These are phyloP conservation scores for Barnettozyma hawaiiensis DNA, from an alignment of 1,139 yeast species.

Conservation along the genomic window DNA sequence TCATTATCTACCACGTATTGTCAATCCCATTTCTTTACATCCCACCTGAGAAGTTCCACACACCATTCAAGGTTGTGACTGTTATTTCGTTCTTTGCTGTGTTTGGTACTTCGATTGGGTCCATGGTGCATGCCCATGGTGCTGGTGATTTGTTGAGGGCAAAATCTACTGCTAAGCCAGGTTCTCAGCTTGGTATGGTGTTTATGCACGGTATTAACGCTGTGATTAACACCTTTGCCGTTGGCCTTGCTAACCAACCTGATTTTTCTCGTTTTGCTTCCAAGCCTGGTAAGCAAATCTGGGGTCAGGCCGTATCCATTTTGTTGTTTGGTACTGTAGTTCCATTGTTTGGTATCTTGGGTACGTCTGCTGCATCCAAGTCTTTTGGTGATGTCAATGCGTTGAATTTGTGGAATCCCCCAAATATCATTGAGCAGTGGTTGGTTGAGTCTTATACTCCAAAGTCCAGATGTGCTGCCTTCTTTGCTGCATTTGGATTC, in stretches of 20 bases:
- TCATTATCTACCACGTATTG: slow-evolving; percentile 27
- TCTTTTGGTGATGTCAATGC: slow-evolving; percentile 31
- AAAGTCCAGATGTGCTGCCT: slow-evolving; percentile 32
- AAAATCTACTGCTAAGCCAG: slow-evolving; percentile 17
- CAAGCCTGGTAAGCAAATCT: slow-evolving; percentile 25
- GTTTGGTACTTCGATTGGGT: slow-evolving; percentile 30
- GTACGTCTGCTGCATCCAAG: slow-evolving; percentile 37
- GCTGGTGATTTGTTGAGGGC: slow-evolving; percentile 24
- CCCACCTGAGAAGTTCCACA: slow-evolving; percentile 23
- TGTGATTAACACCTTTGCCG: slow-evolving; percentile 32
- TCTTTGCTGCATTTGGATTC: slow-evolving; percentile 32
- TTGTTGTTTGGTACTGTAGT: slow-evolving; percentile 32
- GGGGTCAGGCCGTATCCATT: slow-evolving; percentile 30
- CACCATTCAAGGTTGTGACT: slow-evolving; percentile 24
- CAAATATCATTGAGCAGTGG: slow-evolving; percentile 30
- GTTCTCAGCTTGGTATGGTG: slow-evolving; percentile 30
- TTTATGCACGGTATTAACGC: slow-evolving; percentile 29
- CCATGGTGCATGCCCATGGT: slow-evolving; percentile 28
- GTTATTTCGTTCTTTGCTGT: slow-evolving; percentile 29
- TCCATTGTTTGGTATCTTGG: slow-evolving; percentile 36
- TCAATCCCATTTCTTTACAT: slow-evolving; percentile 27
- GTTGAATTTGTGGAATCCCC: slow-evolving; percentile 35
- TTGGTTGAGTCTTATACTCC: slow-evolving; percentile 27
- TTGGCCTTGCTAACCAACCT: slow-evolving; percentile 32
- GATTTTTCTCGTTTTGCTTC: slow-evolving; percentile 41